Base-by-base conservation (phyloP, 805 yeast species). In the Wickerhamomyces tratensis region DNA sequence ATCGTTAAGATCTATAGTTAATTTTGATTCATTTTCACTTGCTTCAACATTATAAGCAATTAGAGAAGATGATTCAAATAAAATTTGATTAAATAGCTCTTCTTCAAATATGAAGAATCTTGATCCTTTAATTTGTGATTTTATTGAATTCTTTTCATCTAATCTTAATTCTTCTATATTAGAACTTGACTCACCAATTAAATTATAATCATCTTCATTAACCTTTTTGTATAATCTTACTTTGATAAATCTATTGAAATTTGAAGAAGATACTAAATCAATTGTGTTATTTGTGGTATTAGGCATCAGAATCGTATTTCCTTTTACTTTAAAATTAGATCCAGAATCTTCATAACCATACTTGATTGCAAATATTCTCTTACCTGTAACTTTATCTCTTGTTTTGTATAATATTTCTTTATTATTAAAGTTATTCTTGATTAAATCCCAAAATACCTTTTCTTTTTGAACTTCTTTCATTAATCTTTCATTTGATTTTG, bases 261-360 rank as follows among this genome's bases (percentile, higher is more conserved):
- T 65, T 25, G 58, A 65, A 13, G 62, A 59, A 9, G 69, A 68
- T 5, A 61, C 50, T 46, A 64, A 58, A 33, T 65, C 67, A 13
- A 85, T 20, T 20, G 20, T 20, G 4, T 20, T 75, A 25, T 65
- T 63, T 25, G 57, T 49, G 6, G 47, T 49, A 45, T 54, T 52
- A 43, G 80, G 77, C 39, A 77, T 72, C 47, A 88, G 62, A 0
- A 83, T 59, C 0, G 95, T 97, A 37, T 82, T 62, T 3, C 97
- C 97, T 48, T 74, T 72, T 51, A 61, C 62, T 44, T 64, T 67
- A 53, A 77, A 86, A 20, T 68, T 74, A 1, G 95, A 85, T 0
- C 98, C 98, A 0, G 95, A 79, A 59, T 89, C 97, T 14, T 83
- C 89, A 63, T 76, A 91, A 0, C 98, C 98, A 56, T 84, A 93